A percentile compares a stretch with the other conserved stretches of the same genome.
Evolutionary conservation across 768 basidiomycete species (phyloP).

Genomic region (Termitomyces sp.): DNA sequence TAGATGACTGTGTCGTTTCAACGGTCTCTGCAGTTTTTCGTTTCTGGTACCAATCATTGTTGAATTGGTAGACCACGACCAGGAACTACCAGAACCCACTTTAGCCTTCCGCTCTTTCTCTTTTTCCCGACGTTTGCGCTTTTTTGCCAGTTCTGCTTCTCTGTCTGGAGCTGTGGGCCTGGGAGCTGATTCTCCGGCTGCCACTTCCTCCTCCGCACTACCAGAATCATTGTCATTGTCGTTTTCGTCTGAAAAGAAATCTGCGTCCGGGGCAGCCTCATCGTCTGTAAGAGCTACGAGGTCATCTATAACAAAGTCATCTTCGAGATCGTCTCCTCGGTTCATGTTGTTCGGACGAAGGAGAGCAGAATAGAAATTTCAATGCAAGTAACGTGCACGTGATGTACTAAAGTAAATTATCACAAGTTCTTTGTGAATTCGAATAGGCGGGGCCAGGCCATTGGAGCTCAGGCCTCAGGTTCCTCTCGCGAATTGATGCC

Average conservation of each 20-base stretch:
- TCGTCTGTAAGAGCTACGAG: slow-evolving; percentile 59
- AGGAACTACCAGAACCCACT: slow-evolving; percentile 26
- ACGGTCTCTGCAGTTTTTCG: slow-evolving; percentile 48
- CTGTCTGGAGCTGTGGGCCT: slow-evolving; percentile 9
- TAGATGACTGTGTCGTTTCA: slow-evolving; percentile 34
- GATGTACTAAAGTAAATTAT: slow-evolving; percentile 5
- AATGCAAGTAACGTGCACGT: slow-evolving; percentile 8
- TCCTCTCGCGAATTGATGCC: slow-evolving; percentile 7
- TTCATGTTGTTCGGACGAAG: slow-evolving; percentile 19
- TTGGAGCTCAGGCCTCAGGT: not conserved
- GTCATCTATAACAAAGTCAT: slow-evolving; percentile 73
- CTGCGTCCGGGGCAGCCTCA: slow-evolving; percentile 36
- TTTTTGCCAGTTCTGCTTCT: slow-evolving; percentile 39
- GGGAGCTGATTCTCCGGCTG: slow-evolving; percentile 11
- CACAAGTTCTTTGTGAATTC: not conserved
- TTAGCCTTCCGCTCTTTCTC: slow-evolving; percentile 72
- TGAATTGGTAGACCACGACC: not conserved
- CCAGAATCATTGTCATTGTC: slow-evolving; percentile 29
- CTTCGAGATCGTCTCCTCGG: slow-evolving; percentile 71
- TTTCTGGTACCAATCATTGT: slow-evolving; percentile 39
- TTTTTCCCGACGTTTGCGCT: slow-evolving; percentile 67
- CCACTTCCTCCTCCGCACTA: slow-evolving; percentile 24
- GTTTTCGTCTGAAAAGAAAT: slow-evolving; percentile 22
- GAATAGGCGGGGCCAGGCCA: too few species aligned
- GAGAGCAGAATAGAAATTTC: slow-evolving; percentile 1